Conservation (phyloP, 2,329 filamentous ascomycete genomes). For the Sarocladium strictum region DNA sequence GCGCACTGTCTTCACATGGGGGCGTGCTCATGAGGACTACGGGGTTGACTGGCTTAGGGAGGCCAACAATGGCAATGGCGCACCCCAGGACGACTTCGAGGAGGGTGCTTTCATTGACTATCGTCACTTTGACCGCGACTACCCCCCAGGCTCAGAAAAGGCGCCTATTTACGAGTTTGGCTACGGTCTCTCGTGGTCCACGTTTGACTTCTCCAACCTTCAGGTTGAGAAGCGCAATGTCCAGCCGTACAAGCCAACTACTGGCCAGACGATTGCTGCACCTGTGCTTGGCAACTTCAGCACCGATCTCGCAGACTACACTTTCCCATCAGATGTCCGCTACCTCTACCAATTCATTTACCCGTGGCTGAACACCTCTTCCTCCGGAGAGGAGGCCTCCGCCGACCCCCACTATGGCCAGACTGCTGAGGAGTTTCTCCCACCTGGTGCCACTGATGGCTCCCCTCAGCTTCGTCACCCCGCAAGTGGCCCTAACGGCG, state of each 20-base stretch:
- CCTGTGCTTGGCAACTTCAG: slow-evolving; percentile 55
- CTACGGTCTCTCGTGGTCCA: slow-evolving; percentile 74
- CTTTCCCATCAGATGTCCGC: slow-evolving; percentile 56
- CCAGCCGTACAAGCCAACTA: slow-evolving; percentile 50
- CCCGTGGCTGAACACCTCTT: slow-evolving; percentile 64
- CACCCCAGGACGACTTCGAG: slow-evolving; percentile 67
- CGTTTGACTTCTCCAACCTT: slow-evolving; percentile 68
- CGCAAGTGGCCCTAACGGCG: slow-evolving; percentile 51
- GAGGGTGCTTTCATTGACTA: slow-evolving; percentile 77
- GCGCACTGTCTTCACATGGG: slow-evolving; percentile 77
- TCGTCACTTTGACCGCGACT: slow-evolving; percentile 59
- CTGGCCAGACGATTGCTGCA: slow-evolving; percentile 56
- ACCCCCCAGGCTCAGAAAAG: slow-evolving; percentile 24
- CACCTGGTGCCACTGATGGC: slow-evolving; percentile 49
- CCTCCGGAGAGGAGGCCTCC: slow-evolving; percentile 48
- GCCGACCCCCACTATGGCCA: slow-evolving; percentile 54
- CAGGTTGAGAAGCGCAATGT: slow-evolving; percentile 45
- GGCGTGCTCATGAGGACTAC: slow-evolving; percentile 59
- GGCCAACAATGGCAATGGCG: slow-evolving; percentile 59
- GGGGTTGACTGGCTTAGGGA: slow-evolving; percentile 60
- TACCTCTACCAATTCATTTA: slow-evolving; percentile 56
- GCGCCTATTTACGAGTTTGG: slow-evolving; percentile 77
- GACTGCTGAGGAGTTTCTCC: slow-evolving; percentile 53
- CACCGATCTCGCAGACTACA: slow-evolving; percentile 57
- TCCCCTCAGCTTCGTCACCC: slow-evolving; percentile 49